Conservation (phyloP, 2,329 filamentous ascomycete genomes). For the Neoarthrinium moseri region DNA sequence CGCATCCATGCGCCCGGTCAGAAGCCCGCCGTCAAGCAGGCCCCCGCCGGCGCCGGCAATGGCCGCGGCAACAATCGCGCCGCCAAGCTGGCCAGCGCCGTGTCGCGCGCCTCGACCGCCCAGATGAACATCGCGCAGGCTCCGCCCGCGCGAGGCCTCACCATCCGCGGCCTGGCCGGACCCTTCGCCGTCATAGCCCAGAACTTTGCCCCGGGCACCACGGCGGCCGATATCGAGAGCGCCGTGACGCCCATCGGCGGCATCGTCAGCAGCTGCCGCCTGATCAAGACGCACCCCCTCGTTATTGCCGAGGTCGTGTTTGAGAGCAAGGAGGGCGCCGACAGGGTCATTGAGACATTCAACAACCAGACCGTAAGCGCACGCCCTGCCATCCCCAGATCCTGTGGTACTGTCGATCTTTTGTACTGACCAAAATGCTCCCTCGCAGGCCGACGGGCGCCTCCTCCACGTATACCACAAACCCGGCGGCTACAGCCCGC, state of each 20-base stretch:
- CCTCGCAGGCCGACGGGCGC: conserved; percentile 66
- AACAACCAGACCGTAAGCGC: conserved; percentile 71
- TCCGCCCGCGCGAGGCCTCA: conserved; percentile 35
- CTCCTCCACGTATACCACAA: conserved; percentile 73
- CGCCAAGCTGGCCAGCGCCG: conserved; percentile 43
- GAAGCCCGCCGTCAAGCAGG: conserved; percentile 15
- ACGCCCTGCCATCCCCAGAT: background rate
- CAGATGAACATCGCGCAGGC: conserved; percentile 24
- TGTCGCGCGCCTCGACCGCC: conserved; percentile 25
- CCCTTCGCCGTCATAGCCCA: conserved; percentile 73
- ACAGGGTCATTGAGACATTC: conserved; percentile 73
- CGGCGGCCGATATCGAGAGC: conserved; percentile 78
- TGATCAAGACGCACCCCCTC: conserved; percentile 67
- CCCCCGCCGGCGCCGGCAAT: conserved; percentile 20
- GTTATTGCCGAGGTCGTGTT: conserved; percentile 79
- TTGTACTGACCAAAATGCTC: conserved; percentile 3
- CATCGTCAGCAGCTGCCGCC: conserved; percentile 63
- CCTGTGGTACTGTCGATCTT: background rate
- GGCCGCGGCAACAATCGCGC: conserved; percentile 30
- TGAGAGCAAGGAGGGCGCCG: conserved; percentile 68
- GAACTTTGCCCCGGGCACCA: conserved; percentile 81
- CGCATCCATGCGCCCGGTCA: conserved; percentile 43
- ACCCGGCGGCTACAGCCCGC: conserved; percentile 32
- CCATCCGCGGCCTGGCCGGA: conserved; percentile 69
- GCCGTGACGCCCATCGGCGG: conserved; percentile 77